Percentiles rank a stretch among this genome's conserved stretches.
Evolutionary conservation across 371 early-diverging fungal genomes (phyloP).

Genomic region (Funneliformis caledonium): DNA sequence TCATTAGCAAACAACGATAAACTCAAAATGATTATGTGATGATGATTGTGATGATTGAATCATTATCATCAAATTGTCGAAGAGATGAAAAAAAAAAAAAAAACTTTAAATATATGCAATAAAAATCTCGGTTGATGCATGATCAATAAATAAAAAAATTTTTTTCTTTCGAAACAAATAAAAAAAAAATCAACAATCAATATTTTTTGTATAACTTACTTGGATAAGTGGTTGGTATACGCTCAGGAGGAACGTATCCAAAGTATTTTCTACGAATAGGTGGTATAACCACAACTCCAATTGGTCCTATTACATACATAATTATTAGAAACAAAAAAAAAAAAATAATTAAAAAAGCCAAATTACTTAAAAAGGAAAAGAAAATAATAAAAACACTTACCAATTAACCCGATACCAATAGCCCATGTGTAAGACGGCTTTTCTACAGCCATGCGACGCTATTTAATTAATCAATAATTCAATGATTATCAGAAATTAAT

Average conservation of each 20-base stretch:
- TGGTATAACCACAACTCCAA: conserved; percentile 7
- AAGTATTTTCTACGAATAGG: conserved; percentile 13
- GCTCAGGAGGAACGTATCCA: not conserved
- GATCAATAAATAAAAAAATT: not conserved
- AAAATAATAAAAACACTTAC: not conserved
- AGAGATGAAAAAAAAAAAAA: not conserved
- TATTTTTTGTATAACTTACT: not conserved
- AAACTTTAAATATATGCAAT: not conserved
- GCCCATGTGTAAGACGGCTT: conserved; percentile 1
- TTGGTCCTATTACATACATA: not conserved
- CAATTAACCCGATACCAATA: not conserved
- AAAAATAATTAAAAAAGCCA: not conserved
- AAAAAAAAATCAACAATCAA: not conserved
- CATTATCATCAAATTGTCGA: not conserved
- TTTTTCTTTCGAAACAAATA: not conserved
- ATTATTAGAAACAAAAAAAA: not conserved
- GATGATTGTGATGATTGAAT: not conserved
- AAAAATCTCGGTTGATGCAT: not conserved
- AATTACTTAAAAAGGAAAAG: conserved; percentile 3
- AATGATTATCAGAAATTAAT: not conserved
- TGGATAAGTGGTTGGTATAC: conserved; percentile 8
- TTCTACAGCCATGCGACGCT: conserved; percentile 9
- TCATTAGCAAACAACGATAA: not conserved
- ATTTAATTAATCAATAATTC: not conserved
- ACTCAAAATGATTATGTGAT: not conserved